Evolutionary conservation across 2,329 filamentous ascomycete genomes (phyloP).

Genomic region (Geosmithia morbida): DNA sequence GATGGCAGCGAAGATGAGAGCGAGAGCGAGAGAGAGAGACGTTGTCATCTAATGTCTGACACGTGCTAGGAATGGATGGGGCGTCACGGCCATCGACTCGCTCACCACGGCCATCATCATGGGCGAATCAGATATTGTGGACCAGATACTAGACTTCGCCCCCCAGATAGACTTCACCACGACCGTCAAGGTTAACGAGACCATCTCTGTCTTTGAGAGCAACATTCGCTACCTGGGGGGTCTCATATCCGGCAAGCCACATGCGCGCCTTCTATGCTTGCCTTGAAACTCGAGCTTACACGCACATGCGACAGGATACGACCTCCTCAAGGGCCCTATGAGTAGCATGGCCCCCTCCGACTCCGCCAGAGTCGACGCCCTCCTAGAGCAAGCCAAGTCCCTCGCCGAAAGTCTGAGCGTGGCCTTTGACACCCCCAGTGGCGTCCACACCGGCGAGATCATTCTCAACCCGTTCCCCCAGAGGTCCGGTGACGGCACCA

Average conservation of each 20-base stretch:
- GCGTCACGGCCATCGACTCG: conserved; percentile 68
- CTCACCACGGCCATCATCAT: conserved; percentile 70
- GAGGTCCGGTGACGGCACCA: conserved; percentile 31
- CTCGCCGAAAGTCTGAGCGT: conserved; percentile 60
- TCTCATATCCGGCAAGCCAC: conserved; percentile 31
- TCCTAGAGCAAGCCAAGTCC: conserved; percentile 49
- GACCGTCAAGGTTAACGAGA: conserved; percentile 25
- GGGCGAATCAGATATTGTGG: conserved; percentile 51
- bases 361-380: conserved; percentile 30
- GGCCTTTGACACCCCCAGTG: conserved; percentile 62
- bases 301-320: conserved; percentile 35
- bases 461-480: conserved; percentile 35
- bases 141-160: conserved; percentile 57
- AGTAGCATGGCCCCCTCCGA: conserved; percentile 27
- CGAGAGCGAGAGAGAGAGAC: too few relatives aligned
- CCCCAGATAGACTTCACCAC: conserved; percentile 55
- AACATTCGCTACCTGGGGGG: conserved; percentile 58
- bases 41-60: background rate
- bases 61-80: conserved; percentile 60
- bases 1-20: background rate
- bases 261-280: conserved; percentile 32
- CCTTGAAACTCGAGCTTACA: conserved; percentile 24
- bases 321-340: conserved; percentile 54
- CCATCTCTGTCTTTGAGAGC: conserved; percentile 60
- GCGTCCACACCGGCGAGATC: conserved; percentile 59